Percentiles rank a stretch among this genome's conserved stretches.
Conservation (phyloP, 2,329 filamentous ascomycete genomes). For the Aspergillus candidus region DNA sequence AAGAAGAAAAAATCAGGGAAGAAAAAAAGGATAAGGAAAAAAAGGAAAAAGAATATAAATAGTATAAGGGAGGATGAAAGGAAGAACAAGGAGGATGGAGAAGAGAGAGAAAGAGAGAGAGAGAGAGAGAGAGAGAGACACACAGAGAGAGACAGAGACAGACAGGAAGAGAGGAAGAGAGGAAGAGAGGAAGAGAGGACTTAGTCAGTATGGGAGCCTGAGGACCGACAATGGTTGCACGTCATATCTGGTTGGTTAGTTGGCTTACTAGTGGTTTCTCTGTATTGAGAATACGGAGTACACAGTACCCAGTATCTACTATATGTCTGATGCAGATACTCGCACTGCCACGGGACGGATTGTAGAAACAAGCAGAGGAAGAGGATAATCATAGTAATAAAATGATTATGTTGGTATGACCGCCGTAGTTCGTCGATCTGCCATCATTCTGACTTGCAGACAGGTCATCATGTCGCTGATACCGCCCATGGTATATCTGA, state of each 20-base stretch:
- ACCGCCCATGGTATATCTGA: no score
- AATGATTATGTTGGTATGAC: no score
- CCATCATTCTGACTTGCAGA: no score
- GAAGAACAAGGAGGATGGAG: constrained; percentile 11
- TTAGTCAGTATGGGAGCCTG: not conserved
- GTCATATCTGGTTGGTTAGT: constrained; percentile 10
- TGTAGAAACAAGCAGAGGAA: no score
- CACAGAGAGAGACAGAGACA: constrained; percentile 12
- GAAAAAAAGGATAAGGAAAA: constrained; percentile 18
- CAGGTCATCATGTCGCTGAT: no score
- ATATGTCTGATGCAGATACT: not conserved
- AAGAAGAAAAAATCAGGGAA: constrained; percentile 8
- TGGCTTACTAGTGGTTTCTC: not conserved
- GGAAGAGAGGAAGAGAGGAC: constrained; percentile 4
- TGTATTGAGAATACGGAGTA: not conserved
- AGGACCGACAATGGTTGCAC: constrained; percentile 1
- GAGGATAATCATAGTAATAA: no score
- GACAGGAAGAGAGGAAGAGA: constrained; percentile 9
- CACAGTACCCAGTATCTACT: not conserved
- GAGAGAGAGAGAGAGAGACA: constrained; percentile 12
- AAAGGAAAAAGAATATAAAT: constrained; percentile 22
- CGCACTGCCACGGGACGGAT: no score
- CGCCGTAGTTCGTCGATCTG: no score
- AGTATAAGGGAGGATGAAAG: constrained; percentile 17
- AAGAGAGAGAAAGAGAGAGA: constrained; percentile 14